These are phyloP conservation scores for Kurtzmaniella quercitrusa DNA, from an alignment of 1,139 yeast genomes.

Conservation along the genomic window DNA sequence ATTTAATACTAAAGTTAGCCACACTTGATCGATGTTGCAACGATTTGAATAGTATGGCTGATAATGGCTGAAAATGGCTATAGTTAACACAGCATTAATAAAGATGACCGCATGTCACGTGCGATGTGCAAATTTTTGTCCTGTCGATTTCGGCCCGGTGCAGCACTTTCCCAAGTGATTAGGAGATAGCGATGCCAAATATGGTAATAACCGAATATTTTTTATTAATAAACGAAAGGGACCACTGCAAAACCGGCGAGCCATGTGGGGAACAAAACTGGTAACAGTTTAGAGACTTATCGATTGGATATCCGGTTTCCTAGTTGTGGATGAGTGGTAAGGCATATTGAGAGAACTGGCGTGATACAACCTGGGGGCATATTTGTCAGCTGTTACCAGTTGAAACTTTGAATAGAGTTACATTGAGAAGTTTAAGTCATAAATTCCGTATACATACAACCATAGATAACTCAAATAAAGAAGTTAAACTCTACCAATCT, in stretches of 20 bases:
- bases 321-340: background rate
- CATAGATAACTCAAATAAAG: background rate
- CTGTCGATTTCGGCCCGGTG: background rate
- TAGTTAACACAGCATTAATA: background rate
- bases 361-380: too few species aligned
- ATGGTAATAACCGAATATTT: background rate
- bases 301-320: background rate
- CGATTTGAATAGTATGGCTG: background rate
- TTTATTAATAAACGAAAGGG: background rate
- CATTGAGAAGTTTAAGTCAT: background rate
- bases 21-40: constrained; percentile 3
- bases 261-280: background rate
- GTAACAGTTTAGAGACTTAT: background rate
- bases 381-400: too few species aligned
- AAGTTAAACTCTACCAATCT: background rate
- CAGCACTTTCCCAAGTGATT: background rate
- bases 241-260: background rate
- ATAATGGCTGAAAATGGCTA: background rate
- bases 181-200: background rate
- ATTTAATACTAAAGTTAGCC: constrained; percentile 2
- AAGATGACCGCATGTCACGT: constrained; percentile 6
- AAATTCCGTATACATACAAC: background rate
- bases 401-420: too few species aligned
- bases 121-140: constrained; percentile 3
- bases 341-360: too few species aligned